Evolutionary conservation across 148 eudicot species (phyloP).

Genomic region (Silene latifolia): DNA sequence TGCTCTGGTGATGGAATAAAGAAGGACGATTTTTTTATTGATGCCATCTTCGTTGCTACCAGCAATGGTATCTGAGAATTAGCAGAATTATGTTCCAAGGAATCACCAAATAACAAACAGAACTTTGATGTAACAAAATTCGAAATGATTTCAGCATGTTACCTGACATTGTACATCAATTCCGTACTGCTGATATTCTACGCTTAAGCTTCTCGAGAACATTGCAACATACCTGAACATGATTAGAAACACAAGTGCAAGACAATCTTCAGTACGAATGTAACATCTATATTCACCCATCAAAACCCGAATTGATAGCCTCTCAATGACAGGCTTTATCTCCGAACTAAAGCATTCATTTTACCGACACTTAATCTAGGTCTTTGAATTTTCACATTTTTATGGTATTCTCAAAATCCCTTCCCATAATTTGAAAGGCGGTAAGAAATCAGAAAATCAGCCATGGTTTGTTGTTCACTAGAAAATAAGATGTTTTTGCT

Average conservation of each 20-base stretch:
- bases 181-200: slow-evolving; percentile 69
- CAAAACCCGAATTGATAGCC: background rate
- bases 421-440: too few species aligned
- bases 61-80: slow-evolving; percentile 52
- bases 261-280: background rate
- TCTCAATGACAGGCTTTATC: background rate
- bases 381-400: too few species aligned
- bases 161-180: slow-evolving; percentile 91
- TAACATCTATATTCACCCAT: background rate
- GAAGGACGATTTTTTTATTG: slow-evolving; percentile 66
- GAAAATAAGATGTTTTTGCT: too few species aligned
- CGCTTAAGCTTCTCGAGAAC: slow-evolving; percentile 61
- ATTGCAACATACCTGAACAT: slow-evolving; percentile 58
- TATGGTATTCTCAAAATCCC: too few species aligned
- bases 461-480: too few species aligned
- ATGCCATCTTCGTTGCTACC: slow-evolving; percentile 81
- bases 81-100: background rate
- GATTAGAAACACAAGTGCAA: background rate
- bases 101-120: background rate
- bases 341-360: too few species aligned
- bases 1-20: slow-evolving; percentile 69
- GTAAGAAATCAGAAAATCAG: too few species aligned
- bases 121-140: background rate
- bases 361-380: too few species aligned
- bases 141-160: background rate